phyloP scores from a whole-genome alignment of 2,329 filamentous ascomycete genomes.

The Colletotrichum cuscutae region DNA sequence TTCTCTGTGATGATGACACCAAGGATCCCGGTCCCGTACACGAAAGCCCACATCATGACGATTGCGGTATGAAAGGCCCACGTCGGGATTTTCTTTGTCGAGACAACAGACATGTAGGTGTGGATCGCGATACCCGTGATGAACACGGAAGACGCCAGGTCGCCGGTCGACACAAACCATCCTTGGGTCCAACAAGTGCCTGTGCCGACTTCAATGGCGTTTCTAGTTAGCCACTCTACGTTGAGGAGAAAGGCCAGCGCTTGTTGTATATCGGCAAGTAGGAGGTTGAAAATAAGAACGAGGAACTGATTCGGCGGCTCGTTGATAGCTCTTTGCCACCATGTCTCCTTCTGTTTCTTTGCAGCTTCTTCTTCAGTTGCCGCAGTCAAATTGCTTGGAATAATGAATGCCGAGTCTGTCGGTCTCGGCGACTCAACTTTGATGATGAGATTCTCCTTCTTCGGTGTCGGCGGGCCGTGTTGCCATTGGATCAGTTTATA shows the following conservation, averaged over 20 bases:
- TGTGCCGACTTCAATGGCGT: conserved; percentile 64
- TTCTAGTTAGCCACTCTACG: conserved; percentile 63
- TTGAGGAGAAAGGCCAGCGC: conserved; percentile 72
- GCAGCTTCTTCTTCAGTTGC: conserved; percentile 30
- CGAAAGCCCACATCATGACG: conserved; percentile 64
- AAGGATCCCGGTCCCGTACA: conserved; percentile 66
- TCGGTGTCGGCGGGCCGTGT: conserved; percentile 34
- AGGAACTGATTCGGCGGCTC: conserved; percentile 72
- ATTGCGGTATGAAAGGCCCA: conserved; percentile 61
- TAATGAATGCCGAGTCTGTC: conserved; percentile 39
- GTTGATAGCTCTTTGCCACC: conserved; percentile 40
- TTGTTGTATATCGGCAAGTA: conserved; percentile 76
- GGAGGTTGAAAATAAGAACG: conserved; percentile 75
- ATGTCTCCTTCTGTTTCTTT: background rate
- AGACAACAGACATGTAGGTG: conserved; percentile 72
- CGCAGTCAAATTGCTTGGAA: conserved; percentile 40
- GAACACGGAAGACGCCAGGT: conserved; percentile 74
- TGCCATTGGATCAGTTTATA: conserved; percentile 50
- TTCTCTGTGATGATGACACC: conserved; percentile 57
- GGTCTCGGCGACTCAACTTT: conserved; percentile 25
- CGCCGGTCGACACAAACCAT: conserved; percentile 75
- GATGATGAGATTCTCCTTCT: background rate
- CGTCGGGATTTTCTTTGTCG: conserved; percentile 61
- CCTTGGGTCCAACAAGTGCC: conserved; percentile 71
- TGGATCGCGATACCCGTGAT: conserved; percentile 74